Conservation (phyloP, 768 basidiomycete species). For the Porpolomopsis calyptriformis region DNA sequence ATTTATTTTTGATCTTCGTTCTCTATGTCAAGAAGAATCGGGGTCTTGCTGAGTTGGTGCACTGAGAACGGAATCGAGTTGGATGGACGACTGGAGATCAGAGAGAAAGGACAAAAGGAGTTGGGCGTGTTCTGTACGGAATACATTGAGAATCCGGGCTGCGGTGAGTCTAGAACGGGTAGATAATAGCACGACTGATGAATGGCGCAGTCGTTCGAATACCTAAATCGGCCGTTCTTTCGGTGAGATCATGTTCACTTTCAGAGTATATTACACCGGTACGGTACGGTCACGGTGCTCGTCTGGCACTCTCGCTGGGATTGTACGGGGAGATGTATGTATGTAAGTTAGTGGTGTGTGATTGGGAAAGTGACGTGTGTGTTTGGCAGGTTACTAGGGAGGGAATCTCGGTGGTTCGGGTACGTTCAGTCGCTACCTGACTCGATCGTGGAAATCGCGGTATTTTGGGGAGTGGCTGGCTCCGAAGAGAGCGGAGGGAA, state of each 20-base stretch:
- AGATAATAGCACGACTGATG: background rate
- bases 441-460: conserved; percentile 41
- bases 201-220: conserved; percentile 47
- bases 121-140: conserved; percentile 24
- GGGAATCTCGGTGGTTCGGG: conserved; percentile 46
- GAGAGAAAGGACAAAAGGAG: conserved; percentile 15
- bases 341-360: too few relatives aligned
- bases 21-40: conserved; percentile 12
- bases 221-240: conserved; percentile 52
- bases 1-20: too few relatives aligned
- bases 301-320: conserved; percentile 51
- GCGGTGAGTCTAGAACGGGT: conserved; percentile 22
- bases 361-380: too few relatives aligned
- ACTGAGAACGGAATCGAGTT: conserved; percentile 33
- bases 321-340: conserved; percentile 63
- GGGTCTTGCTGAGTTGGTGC: conserved; percentile 40
- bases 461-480: conserved; percentile 58
- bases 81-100: conserved; percentile 34
- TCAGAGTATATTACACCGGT: conserved; percentile 31
- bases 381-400: conserved; percentile 42
- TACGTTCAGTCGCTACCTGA: conserved; percentile 59
- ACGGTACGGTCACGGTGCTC: conserved; percentile 48
- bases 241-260: conserved; percentile 44
- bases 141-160: conserved; percentile 18
- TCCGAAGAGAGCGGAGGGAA: conserved; percentile 12